Evolutionary conservation across 495 filamentous ascomycete genomes (phyloP).

Genomic region (Aspergillus nidulans): DNA sequence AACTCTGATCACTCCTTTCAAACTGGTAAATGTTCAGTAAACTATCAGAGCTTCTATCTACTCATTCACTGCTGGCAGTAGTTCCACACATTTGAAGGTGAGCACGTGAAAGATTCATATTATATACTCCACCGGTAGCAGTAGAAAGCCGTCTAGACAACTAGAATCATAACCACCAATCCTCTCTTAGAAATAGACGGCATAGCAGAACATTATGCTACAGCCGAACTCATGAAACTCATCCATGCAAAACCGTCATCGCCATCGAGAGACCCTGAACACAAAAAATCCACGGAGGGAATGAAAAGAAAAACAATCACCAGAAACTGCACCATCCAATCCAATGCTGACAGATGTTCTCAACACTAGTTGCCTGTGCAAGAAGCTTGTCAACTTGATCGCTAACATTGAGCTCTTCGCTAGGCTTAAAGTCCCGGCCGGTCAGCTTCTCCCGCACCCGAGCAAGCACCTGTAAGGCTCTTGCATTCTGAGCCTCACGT

Average conservation of each 20-base stretch:
- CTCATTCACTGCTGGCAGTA: too few relatives aligned
- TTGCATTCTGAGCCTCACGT: slow-evolving; percentile 83
- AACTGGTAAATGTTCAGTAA: too few relatives aligned
- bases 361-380: slow-evolving; percentile 89
- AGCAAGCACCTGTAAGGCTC: slow-evolving; percentile 85
- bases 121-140: neutral
- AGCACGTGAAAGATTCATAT: neutral
- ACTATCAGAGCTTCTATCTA: too few relatives aligned
- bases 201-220: slow-evolving; percentile 6
- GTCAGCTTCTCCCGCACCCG: slow-evolving; percentile 94
- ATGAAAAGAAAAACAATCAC: slow-evolving; percentile 40
- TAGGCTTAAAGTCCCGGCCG: slow-evolving; percentile 57
- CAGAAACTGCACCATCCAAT: slow-evolving; percentile 97
- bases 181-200: neutral
- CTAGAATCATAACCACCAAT: neutral
- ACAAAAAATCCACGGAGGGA: slow-evolving; percentile 15
- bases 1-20: too few relatives aligned
- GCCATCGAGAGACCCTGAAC: slow-evolving; percentile 14
- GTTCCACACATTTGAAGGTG: neutral
- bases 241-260: slow-evolving; percentile 22
- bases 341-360: slow-evolving; percentile 98
- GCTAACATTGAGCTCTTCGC: slow-evolving; percentile 77
- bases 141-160: neutral
- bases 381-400: slow-evolving; percentile 92
- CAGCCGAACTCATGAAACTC: slow-evolving; percentile 3